Percentiles rank a stretch among this genome's conserved stretches.
Evolutionary conservation across 1,284 basidiomycete genomes (phyloP).

Genomic region (Cryptococcus sp.): DNA sequence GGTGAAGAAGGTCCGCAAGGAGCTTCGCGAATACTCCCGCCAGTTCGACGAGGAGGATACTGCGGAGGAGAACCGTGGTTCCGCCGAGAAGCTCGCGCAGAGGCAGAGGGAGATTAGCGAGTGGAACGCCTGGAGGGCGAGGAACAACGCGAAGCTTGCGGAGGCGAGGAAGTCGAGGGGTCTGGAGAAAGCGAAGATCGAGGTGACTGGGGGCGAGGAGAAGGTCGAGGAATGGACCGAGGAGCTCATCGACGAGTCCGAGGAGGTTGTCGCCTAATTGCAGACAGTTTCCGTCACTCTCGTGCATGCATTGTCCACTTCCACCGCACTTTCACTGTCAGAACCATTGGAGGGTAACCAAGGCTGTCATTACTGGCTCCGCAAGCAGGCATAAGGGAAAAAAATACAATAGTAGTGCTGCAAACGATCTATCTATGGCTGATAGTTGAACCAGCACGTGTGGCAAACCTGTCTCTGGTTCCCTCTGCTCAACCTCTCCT

Average conservation of each 20-base stretch:
- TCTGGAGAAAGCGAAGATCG: slow-evolving; percentile 26
- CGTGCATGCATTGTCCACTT: neutral
- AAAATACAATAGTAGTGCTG: neutral
- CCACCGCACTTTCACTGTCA: neutral
- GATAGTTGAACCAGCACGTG: slow-evolving; percentile 24
- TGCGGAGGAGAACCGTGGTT: slow-evolving; percentile 89
- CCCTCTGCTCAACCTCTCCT: neutral
- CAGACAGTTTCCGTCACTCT: neutral
- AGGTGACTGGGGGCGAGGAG: slow-evolving; percentile 57
- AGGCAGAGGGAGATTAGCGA: slow-evolving; percentile 91
- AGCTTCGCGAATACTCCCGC: slow-evolving; percentile 87
- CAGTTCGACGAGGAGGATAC: slow-evolving; percentile 96
- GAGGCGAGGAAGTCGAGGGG: slow-evolving; percentile 38
- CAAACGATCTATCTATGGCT: neutral
- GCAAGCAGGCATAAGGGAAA: slow-evolving; percentile 3
- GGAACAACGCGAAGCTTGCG: slow-evolving; percentile 39
- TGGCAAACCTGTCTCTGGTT: slow-evolving; percentile 22
- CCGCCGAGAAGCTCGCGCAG: slow-evolving; percentile 86
- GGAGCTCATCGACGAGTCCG: slow-evolving; percentile 83
- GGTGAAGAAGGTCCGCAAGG: slow-evolving; percentile 73
- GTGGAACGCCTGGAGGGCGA: slow-evolving; percentile 88
- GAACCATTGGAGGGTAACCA: neutral
- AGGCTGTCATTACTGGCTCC: neutral
- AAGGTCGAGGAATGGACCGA: slow-evolving; percentile 88
- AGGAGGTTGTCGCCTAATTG: slow-evolving; percentile 59